Evolutionary conservation across 1,284 basidiomycete genomes (phyloP).

Genomic region (Trichosporon coremiiforme): DNA sequence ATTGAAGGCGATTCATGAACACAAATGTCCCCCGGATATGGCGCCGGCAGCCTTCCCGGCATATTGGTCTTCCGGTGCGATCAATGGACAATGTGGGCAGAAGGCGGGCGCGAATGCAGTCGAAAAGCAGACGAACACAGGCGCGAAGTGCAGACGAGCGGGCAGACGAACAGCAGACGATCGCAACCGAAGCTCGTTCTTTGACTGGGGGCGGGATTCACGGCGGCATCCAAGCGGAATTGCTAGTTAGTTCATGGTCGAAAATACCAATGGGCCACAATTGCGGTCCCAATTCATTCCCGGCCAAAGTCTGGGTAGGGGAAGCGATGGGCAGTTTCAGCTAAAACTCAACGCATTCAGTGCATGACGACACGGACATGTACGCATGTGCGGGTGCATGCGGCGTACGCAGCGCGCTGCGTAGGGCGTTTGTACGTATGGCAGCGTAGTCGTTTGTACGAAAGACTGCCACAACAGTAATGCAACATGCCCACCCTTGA

Average conservation of each 20-base stretch:
- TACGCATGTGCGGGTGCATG: background rate
- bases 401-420: background rate
- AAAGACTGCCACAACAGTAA: background rate
- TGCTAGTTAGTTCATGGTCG: background rate
- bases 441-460: too few relatives aligned
- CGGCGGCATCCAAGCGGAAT: background rate
- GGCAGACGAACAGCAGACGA: background rate
- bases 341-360: slow-evolving; percentile 11
- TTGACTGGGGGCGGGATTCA: too few relatives aligned
- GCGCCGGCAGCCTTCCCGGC: background rate
- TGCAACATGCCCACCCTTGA: background rate
- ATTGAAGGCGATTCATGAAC: too few relatives aligned
- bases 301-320: background rate
- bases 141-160: too few relatives aligned
- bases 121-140: background rate
- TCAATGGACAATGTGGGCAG: background rate
- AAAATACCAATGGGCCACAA: slow-evolving; percentile 1
- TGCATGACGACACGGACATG: background rate
- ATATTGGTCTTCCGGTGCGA: background rate
- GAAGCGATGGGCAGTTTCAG: slow-evolving; percentile 16
- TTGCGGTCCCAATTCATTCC: slow-evolving; percentile 3
- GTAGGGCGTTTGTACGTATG: background rate
- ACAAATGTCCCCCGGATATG: too few relatives aligned
- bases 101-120: background rate
- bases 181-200: background rate